A percentile compares a stretch with the other conserved stretches of the same genome.
Conservation (phyloP, 768 basidiomycete species). For the Tulasnella sp. region DNA sequence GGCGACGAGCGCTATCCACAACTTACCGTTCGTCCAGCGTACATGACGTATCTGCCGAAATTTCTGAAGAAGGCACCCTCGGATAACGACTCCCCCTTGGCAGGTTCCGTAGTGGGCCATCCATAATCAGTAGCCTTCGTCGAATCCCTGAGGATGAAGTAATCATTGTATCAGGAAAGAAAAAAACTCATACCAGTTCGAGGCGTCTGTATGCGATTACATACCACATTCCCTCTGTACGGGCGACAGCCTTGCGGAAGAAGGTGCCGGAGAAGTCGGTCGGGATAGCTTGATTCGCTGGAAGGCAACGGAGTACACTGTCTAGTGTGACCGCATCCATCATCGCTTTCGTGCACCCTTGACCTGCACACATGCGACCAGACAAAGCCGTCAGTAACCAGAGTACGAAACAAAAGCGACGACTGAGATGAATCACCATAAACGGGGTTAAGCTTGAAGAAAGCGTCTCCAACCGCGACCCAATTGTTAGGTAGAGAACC, state of each 20-base stretch:
- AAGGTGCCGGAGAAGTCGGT: not conserved
- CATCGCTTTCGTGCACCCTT: not conserved
- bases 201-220: too few species aligned
- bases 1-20: too few species aligned
- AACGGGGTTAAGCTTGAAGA: conserved; percentile 9
- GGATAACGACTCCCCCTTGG: not conserved
- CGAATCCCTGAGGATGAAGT: not conserved
- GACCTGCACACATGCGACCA: too few species aligned
- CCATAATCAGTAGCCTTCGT: not conserved
- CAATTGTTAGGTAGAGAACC: not conserved
- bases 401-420: not conserved
- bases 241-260: not conserved
- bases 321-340: not conserved
- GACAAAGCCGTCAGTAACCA: too few species aligned
- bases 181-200: too few species aligned
- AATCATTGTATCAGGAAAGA: too few species aligned
- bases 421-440: not conserved
- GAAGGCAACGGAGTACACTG: not conserved
- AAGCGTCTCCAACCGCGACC: conserved; percentile 3
- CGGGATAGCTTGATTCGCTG: not conserved
- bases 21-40: too few species aligned
- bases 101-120: not conserved
- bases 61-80: too few species aligned
- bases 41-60: not conserved
- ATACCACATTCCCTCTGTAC: not conserved